phyloP scores from a whole-genome alignment of 768 basidiomycete genomes.

The Termitomyces eurrhizus region DNA sequence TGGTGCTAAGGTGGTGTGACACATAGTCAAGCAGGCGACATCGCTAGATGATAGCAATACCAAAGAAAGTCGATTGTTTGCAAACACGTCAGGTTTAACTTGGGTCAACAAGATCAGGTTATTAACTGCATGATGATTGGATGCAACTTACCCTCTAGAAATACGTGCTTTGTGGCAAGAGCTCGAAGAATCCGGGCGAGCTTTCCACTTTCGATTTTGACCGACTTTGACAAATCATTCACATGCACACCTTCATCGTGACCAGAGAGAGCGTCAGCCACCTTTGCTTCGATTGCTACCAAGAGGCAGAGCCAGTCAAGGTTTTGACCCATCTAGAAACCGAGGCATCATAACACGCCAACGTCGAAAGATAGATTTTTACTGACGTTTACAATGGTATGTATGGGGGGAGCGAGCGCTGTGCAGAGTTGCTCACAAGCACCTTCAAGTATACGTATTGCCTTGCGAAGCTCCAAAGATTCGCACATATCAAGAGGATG shows the following conservation, averaged over 20 bases:
- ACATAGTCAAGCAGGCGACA: slow-evolving; percentile 22
- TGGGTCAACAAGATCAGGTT: background rate
- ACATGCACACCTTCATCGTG: slow-evolving; percentile 26
- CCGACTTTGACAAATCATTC: background rate
- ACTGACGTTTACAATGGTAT: slow-evolving; percentile 24
- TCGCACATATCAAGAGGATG: slow-evolving; percentile 1
- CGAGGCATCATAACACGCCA: background rate
- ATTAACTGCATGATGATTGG: background rate
- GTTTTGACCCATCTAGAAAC: slow-evolving; percentile 4
- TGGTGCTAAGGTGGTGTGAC: slow-evolving; percentile 8
- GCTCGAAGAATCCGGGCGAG: slow-evolving; percentile 28
- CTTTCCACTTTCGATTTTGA: slow-evolving; percentile 23
- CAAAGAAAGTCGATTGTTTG: slow-evolving; percentile 38
- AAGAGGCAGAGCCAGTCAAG: slow-evolving; percentile 21
- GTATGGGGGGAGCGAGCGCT: slow-evolving; percentile 19
- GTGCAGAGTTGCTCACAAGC: slow-evolving; percentile 26
- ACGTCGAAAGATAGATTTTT: no score
- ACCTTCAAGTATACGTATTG: slow-evolving; percentile 23
- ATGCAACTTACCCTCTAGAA: slow-evolving; percentile 29
- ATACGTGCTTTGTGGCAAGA: slow-evolving; percentile 28
- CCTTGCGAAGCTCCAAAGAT: slow-evolving; percentile 16
- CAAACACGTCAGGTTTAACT: slow-evolving; percentile 35
- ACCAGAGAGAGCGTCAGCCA: slow-evolving; percentile 25
- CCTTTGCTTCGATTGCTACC: slow-evolving; percentile 16
- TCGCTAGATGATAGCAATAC: slow-evolving; percentile 24